phyloP scores from a whole-genome alignment of 106 monocot species.

The Dioscorea alata region DNA sequence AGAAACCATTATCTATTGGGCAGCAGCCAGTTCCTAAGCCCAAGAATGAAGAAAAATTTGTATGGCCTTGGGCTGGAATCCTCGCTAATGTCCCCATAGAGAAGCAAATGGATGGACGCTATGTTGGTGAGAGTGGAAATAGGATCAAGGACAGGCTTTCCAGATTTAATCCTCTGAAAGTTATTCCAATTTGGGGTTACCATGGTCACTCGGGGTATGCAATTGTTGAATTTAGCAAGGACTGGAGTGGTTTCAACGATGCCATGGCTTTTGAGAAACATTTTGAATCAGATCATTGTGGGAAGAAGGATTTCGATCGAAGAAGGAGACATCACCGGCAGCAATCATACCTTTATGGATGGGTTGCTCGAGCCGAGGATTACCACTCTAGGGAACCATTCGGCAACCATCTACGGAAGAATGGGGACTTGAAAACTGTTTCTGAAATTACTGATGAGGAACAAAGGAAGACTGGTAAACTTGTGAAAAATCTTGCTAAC shows the following conservation, averaged over 20 bases:
- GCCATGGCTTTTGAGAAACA: slow-evolving; percentile 80
- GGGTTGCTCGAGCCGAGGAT: slow-evolving; percentile 66
- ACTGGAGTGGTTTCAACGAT: slow-evolving; percentile 79
- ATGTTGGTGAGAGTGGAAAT: slow-evolving; percentile 37
- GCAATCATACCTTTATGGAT: slow-evolving; percentile 39
- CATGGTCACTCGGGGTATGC: slow-evolving; percentile 39
- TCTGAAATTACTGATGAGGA: slow-evolving; percentile 36
- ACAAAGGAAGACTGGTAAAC: slow-evolving; percentile 26
- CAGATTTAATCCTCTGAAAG: slow-evolving; percentile 61
- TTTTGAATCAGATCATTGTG: slow-evolving; percentile 40
- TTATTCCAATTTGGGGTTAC: slow-evolving; percentile 35
- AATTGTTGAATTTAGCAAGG: slow-evolving; percentile 54
- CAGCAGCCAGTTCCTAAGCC: neutral
- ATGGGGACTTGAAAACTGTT: slow-evolving; percentile 66
- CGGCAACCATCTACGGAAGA: slow-evolving; percentile 44
- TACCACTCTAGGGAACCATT: slow-evolving; percentile 30
- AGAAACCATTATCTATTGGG: neutral
- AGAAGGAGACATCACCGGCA: neutral
- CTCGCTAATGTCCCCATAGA: slow-evolving; percentile 54
- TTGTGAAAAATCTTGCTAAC: slow-evolving; percentile 41
- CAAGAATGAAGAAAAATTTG: slow-evolving; percentile 17
- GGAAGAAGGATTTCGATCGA: slow-evolving; percentile 53
- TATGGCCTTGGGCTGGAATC: slow-evolving; percentile 87
- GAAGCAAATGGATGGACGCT: slow-evolving; percentile 26
- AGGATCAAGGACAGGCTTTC: slow-evolving; percentile 38